A percentile compares a stretch with the other conserved stretches of the same genome.
These are phyloP conservation scores for Escallonia rubra DNA, from an alignment of 129 eudicot species.

Conservation along the genomic window DNA sequence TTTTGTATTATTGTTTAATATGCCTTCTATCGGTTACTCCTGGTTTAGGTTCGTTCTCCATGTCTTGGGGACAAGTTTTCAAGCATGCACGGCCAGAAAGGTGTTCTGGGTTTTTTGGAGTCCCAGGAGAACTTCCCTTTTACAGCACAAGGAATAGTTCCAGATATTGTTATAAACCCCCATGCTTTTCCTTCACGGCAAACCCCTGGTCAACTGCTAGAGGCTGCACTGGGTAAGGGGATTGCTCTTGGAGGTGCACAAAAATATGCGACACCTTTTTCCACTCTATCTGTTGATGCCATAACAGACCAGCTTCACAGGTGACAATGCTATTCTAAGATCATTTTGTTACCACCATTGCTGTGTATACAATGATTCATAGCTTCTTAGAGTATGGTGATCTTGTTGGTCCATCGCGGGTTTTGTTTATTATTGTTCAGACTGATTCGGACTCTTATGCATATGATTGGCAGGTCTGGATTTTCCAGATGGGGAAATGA, in stretches of 20 bases:
- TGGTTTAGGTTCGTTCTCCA: conserved; percentile 76
- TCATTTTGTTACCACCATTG: background rate
- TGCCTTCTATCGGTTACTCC: background rate
- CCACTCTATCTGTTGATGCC: conserved; percentile 68
- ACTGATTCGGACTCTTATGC: background rate
- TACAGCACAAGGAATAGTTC: conserved; percentile 77
- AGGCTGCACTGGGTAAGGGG: conserved; percentile 89
- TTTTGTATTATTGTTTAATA: too few relatives aligned
- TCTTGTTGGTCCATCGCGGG: background rate
- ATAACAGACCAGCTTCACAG: conserved; percentile 80
- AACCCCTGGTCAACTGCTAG: conserved; percentile 87
- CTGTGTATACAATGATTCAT: background rate
- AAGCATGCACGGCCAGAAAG: conserved; percentile 97
- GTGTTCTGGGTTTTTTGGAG: conserved; percentile 79
- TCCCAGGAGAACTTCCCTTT: conserved; percentile 87
- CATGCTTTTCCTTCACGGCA: conserved; percentile 91
- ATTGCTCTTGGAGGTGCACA: conserved; percentile 77
- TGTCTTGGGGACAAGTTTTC: conserved; percentile 93
- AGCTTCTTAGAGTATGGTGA: background rate
- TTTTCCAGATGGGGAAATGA: conserved; percentile 85
- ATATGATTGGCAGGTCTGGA: conserved; percentile 53
- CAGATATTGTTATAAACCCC: conserved; percentile 83
- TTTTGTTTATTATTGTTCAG: background rate
- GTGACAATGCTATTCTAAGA: conserved; percentile 21
- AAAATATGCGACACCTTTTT: conserved; percentile 84